phyloP scores from a whole-genome alignment of 306 rosid species.

The Acacia crassicarpa region DNA sequence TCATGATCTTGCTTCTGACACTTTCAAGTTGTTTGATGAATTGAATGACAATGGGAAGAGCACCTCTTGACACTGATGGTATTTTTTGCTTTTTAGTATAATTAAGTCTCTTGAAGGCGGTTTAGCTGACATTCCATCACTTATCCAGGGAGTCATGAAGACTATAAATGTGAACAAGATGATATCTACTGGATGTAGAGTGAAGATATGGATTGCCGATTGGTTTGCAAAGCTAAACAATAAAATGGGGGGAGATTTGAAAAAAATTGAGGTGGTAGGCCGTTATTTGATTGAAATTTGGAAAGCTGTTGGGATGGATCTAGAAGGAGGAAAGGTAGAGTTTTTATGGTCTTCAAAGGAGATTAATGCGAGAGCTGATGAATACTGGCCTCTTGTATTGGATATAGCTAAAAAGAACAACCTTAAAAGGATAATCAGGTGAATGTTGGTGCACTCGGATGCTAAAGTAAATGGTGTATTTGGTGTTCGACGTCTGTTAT shows the following conservation, averaged over 20 bases:
- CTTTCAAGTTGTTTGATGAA: slow-evolving; percentile 20
- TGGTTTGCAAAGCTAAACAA: slow-evolving; percentile 73
- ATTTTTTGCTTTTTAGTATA: too few species aligned
- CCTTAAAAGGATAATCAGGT: too few species aligned
- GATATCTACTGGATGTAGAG: slow-evolving; percentile 69
- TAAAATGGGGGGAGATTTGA: slow-evolving; percentile 52
- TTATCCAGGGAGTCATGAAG: too few species aligned
- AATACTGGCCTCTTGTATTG: too few species aligned
- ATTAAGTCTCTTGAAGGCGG: too few species aligned
- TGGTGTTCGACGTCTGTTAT: slow-evolving; percentile 27
- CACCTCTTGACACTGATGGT: slow-evolving; percentile 41
- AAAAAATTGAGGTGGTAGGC: slow-evolving; percentile 76
- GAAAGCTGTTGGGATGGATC: slow-evolving; percentile 87
- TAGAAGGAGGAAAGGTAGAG: slow-evolving; percentile 79
- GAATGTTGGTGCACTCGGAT: too few species aligned
- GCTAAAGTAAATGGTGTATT: too few species aligned
- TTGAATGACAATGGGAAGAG: slow-evolving; percentile 32
- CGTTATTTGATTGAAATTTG: slow-evolving; percentile 79
- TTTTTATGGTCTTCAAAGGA: slow-evolving; percentile 30
- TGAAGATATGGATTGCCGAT: slow-evolving; percentile 91
- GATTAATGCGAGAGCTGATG: too few species aligned
- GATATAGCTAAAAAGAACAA: too few species aligned
- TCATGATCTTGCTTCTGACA: neutral
- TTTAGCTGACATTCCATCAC: too few species aligned
- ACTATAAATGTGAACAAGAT: slow-evolving; percentile 52